A percentile compares a stretch with the other conserved stretches of the same genome.
These are phyloP conservation scores for Tricholoma flavovirens DNA, from an alignment of 768 basidiomycete species.

Conservation along the genomic window DNA sequence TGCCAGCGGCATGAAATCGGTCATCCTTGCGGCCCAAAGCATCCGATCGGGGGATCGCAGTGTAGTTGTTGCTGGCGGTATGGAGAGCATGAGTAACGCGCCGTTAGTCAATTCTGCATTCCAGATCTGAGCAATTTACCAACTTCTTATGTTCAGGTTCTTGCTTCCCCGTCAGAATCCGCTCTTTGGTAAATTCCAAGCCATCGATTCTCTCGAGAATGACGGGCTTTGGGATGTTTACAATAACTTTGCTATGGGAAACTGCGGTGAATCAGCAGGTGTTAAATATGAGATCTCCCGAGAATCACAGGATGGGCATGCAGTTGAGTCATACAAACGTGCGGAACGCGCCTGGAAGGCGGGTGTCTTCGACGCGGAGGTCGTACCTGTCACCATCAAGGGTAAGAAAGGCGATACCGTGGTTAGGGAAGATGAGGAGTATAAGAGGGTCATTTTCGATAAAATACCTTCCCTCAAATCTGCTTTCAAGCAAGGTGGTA, in stretches of 20 bases:
- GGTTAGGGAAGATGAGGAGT: constrained; percentile 94
- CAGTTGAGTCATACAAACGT: constrained; percentile 92
- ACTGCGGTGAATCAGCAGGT: constrained; percentile 87
- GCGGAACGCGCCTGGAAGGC: constrained; percentile 87
- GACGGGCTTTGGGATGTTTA: constrained; percentile 98
- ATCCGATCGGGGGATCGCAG: constrained; percentile 82
- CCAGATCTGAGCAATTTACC: background rate
- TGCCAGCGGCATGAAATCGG: constrained; percentile 93
- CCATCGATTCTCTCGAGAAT: constrained; percentile 81
- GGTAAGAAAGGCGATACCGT: constrained; percentile 91
- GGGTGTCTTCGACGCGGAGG: constrained; percentile 81
- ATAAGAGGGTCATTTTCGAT: constrained; percentile 93
- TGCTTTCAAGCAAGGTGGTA: constrained; percentile 84
- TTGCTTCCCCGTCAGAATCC: constrained; percentile 78
- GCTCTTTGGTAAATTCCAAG: constrained; percentile 81
- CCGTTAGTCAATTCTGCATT: constrained; percentile 60
- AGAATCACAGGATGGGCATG: constrained; percentile 84
- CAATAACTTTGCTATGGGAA: constrained; percentile 98
- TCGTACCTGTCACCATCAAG: constrained; percentile 85
- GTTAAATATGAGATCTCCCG: constrained; percentile 79
- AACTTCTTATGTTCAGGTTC: constrained; percentile 46
- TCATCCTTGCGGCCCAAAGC: constrained; percentile 90
- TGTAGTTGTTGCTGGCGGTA: constrained; percentile 91
- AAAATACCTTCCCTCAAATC: constrained; percentile 87
- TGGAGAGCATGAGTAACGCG: constrained; percentile 99